Evolutionary conservation across 345 rosid genomes (phyloP).

Genomic region (Pseudoturritis turrita): DNA sequence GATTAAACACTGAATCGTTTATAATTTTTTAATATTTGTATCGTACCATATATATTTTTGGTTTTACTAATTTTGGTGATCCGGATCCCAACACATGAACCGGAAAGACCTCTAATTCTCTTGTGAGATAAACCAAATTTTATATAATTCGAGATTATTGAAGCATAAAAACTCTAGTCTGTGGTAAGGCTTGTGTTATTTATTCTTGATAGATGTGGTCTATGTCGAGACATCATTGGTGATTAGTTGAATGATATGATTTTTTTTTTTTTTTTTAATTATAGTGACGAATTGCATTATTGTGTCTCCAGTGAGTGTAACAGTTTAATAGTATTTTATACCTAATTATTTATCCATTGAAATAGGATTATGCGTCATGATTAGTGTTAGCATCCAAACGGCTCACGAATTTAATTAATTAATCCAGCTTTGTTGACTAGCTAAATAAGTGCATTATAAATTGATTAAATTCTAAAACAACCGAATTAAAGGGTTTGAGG

Average conservation of each 20-base stretch:
- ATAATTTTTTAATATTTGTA: too few species aligned
- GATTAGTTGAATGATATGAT: conserved; percentile 14
- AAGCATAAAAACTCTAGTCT: neutral
- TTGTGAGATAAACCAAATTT: too few species aligned
- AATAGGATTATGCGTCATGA: conserved; percentile 18
- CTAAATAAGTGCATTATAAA: conserved; percentile 4
- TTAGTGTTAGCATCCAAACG: conserved; percentile 12
- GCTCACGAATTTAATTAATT: conserved; percentile 9
- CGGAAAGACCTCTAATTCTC: too few species aligned
- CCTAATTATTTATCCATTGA: neutral
- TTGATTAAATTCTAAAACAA: neutral
- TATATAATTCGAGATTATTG: neutral
- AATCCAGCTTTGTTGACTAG: conserved; percentile 23
- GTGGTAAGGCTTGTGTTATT: neutral
- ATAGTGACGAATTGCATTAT: conserved; percentile 27
- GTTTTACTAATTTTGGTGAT: too few species aligned
- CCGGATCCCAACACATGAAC: too few species aligned
- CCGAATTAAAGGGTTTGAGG: neutral
- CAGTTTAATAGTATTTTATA: conserved; percentile 6
- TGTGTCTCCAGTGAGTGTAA: conserved; percentile 21
- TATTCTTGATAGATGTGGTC: neutral
- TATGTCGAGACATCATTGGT: conserved; percentile 11
- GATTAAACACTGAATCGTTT: too few species aligned
- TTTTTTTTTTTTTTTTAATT: neutral
- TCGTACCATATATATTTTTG: too few species aligned